Evolutionary conservation across 2,329 filamentous ascomycete genomes (phyloP), one percentile per base, ranked within the genome.

Genomic region (Aspergillus glaucus): DNA sequence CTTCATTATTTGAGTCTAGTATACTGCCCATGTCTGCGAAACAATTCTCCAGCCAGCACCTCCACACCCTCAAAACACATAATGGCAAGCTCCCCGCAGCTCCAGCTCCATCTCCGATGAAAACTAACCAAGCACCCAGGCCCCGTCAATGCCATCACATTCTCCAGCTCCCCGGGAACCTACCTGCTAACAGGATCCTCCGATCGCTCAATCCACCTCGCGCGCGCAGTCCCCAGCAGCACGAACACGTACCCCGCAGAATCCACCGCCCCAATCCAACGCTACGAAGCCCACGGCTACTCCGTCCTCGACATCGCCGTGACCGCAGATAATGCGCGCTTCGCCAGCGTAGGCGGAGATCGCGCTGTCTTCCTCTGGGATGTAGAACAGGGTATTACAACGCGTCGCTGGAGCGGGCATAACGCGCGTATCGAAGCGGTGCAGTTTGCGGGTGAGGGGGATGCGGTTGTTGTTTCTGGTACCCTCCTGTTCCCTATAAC

Each of bases 301-400:
- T 87, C 91, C 59, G 86, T 98, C 6, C 84, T 96, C 51, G 87
- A 88, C 56, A 77, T 98, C 36, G 77, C 80, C 46, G 86, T 96
- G 44, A 67, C 75, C 15, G 63, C 74, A 21, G 85, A 89, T 72
- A 98, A 98, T 69, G 80, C 88, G 56, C 82, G 82, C 40, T 96
- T 98, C 67, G 85, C 84, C 8, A 91, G 85, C n/a, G 81, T 82
- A 1, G 93, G 93, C 57, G 93, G 93, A 50, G 93, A 98, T 73
- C 87, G 92, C 59, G 79, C 81, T 52, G 89, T 95, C 0, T 96
- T 96, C 64, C 77, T 96, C 4, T 97, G 93, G 93, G 93, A 98
- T 69, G 93, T 97, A 0, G 78, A 85, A 43, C 86, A 84, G 2
- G 89, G 87, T 15, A 78, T 81, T 58, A 95, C 92, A 3, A 73